Evolutionary conservation across 2,329 filamentous ascomycete genomes (phyloP).

Genomic region (Geosmithia putterillii): DNA sequence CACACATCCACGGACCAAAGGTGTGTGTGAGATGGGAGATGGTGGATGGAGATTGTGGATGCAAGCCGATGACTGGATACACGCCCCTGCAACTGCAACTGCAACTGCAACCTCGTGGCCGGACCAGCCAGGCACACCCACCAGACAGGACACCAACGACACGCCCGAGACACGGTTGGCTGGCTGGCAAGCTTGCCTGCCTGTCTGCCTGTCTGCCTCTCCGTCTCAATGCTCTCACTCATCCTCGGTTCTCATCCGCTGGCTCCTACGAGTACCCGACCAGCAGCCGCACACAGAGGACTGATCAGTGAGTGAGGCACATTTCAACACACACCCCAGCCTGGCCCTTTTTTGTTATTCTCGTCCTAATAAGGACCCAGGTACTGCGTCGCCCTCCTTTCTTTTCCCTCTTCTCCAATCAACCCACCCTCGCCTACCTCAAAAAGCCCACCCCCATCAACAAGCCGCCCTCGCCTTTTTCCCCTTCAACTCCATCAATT

Average conservation of each 20-base stretch:
- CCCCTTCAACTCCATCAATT: slow-evolving; percentile 20
- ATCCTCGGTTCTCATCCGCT: too few species aligned
- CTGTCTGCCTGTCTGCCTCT: too few species aligned
- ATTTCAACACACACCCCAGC: slow-evolving; percentile 16
- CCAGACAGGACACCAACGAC: too few species aligned
- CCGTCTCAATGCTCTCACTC: too few species aligned
- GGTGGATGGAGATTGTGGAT: too few species aligned
- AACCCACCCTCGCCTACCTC: slow-evolving; percentile 12
- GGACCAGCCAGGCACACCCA: too few species aligned
- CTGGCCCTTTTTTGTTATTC: slow-evolving; percentile 1
- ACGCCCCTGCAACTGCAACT: slow-evolving; percentile 3
- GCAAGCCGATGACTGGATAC: slow-evolving; percentile 3
- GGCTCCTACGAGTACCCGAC: too few species aligned
- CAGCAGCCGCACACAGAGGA: not conserved
- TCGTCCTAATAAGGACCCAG: not conserved
- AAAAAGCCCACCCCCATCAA: slow-evolving; percentile 20
- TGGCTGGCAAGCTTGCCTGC: too few species aligned
- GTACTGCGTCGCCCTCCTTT: not conserved
- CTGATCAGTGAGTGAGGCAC: not conserved
- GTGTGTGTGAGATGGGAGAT: too few species aligned
- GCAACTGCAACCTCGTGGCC: not conserved
- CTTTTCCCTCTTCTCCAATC: not conserved
- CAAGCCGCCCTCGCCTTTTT: slow-evolving; percentile 11
- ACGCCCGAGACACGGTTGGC: too few species aligned
- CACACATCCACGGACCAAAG: too few species aligned